Percentiles rank a stretch among this genome's conserved stretches.
phyloP scores from a whole-genome alignment of 352 stramenopile species.

The Phytophthora chlamydospora region DNA sequence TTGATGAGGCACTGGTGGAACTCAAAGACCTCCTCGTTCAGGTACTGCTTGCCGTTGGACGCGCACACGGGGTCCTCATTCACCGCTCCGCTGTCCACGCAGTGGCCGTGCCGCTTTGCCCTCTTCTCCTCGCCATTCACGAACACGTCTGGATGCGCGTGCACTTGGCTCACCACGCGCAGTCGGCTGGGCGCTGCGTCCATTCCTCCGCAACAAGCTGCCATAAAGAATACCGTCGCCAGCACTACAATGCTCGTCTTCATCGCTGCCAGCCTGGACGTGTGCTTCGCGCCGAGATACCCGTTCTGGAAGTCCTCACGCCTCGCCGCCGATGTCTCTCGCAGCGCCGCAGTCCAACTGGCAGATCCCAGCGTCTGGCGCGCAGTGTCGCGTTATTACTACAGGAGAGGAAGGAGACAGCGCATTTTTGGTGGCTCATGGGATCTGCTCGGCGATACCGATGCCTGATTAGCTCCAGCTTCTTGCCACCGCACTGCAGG shows the following conservation, averaged over 20 bases:
- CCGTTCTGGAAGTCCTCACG: conserved; percentile 7
- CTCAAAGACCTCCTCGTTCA: conserved; percentile 57
- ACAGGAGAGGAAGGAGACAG: conserved; percentile 15
- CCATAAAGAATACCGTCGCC: conserved; percentile 5
- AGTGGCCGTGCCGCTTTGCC: conserved; percentile 41
- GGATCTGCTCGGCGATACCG: conserved; percentile 27
- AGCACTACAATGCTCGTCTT: conserved; percentile 19
- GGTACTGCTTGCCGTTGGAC: conserved; percentile 59
- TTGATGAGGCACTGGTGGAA: conserved; percentile 60
- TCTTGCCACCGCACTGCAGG: background rate
- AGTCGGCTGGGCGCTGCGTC: conserved; percentile 8
- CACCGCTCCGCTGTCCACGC: conserved; percentile 39
- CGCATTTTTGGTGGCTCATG: conserved; percentile 18
- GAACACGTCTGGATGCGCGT: conserved; percentile 36
- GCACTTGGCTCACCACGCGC: conserved; percentile 37
- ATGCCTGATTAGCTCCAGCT: conserved; percentile 1
- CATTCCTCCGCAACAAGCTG: conserved; percentile 3
- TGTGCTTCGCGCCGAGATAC: conserved; percentile 17
- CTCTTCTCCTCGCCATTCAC: conserved; percentile 32
- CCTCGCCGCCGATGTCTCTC: too few species aligned
- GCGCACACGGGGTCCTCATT: conserved; percentile 52
- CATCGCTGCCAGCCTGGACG: conserved; percentile 16
- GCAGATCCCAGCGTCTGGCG: conserved; percentile 25
- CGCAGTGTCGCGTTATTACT: conserved; percentile 26
- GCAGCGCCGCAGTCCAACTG: conserved; percentile 13